These are phyloP conservation scores for Phialophora verrucosa DNA, from an alignment of 2,329 filamentous ascomycete species.

Conservation along the genomic window DNA sequence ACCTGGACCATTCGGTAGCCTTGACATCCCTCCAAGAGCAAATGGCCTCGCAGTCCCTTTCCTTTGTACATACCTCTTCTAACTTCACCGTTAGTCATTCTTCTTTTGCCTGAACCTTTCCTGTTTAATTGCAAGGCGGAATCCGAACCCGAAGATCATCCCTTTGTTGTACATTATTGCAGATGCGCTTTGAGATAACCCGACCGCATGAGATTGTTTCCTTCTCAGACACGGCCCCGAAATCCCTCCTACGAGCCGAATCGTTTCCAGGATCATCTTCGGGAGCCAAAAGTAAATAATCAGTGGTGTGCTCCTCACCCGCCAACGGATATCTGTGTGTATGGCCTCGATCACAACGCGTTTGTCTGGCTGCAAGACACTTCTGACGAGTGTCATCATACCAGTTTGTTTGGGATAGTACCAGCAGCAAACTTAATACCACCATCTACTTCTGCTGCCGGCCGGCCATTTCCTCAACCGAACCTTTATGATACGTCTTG, in stretches of 20 bases:
- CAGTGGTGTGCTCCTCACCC: conserved; percentile 11
- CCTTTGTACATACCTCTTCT: conserved; percentile 26
- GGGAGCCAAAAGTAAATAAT: not conserved
- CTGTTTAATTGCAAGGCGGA: conserved; percentile 14
- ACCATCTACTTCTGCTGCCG: conserved; percentile 21
- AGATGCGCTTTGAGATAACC: conserved; percentile 4
- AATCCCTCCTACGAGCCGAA: not conserved
- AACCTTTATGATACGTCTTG: conserved; percentile 6
- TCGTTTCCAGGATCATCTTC: not conserved
- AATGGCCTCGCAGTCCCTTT: conserved; percentile 22
- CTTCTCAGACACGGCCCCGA: conserved; percentile 7
- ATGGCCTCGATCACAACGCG: conserved; percentile 6
- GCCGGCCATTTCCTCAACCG: conserved; percentile 1
- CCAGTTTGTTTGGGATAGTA: conserved; percentile 16
- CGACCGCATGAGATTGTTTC: not conserved
- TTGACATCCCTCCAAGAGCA: conserved; percentile 10
- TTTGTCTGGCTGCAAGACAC: not conserved
- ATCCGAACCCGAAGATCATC: conserved; percentile 7
- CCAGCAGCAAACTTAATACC: conserved; percentile 15
- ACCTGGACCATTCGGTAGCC: conserved; percentile 2
- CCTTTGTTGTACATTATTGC: conserved; percentile 21
- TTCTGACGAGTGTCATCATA: conserved; percentile 14
- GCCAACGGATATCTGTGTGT: conserved; percentile 6
- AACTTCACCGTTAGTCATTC: conserved; percentile 3
- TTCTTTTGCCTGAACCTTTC: conserved; percentile 5